Conservation (phyloP, 1,139 yeast genomes). For the Geotrichum candidum region DNA sequence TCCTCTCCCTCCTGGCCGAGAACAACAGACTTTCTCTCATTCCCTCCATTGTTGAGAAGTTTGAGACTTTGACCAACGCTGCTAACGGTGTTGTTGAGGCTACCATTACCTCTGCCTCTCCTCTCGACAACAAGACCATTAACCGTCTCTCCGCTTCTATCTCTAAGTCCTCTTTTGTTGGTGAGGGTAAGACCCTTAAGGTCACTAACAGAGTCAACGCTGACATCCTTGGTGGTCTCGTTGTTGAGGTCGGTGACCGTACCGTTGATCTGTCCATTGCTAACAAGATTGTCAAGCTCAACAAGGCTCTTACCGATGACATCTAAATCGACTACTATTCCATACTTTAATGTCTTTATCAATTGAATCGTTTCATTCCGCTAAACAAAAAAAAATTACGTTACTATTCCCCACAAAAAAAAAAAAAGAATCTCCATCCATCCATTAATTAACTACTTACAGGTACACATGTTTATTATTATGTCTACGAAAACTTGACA, state of each 20-base stretch:
- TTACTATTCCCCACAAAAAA: neutral
- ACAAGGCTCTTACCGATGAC: conserved; percentile 71
- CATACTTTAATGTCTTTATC: conserved; percentile 3
- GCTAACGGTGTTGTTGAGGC: conserved; percentile 91
- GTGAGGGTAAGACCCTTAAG: conserved; percentile 79
- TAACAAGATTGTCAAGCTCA: conserved; percentile 78
- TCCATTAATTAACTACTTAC: neutral
- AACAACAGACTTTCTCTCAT: conserved; percentile 86
- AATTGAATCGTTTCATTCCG: neutral
- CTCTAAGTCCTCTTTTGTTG: conserved; percentile 72
- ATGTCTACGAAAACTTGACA: neutral
- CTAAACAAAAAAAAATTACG: neutral
- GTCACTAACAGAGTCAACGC: conserved; percentile 79
- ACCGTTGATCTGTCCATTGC: conserved; percentile 91
- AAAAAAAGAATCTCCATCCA: too few species aligned
- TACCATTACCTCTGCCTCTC: conserved; percentile 77
- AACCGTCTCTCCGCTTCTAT: conserved; percentile 76
- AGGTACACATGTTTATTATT: neutral
- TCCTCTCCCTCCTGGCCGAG: conserved; percentile 80
- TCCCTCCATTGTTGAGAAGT: conserved; percentile 61
- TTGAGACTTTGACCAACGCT: conserved; percentile 76
- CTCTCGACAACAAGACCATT: conserved; percentile 77
- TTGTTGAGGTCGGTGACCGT: conserved; percentile 94
- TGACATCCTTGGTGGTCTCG: conserved; percentile 89
- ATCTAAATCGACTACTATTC: conserved; percentile 11